Conservation (phyloP, 106 monocot genomes). For the Alisma plantagoaquatica region DNA sequence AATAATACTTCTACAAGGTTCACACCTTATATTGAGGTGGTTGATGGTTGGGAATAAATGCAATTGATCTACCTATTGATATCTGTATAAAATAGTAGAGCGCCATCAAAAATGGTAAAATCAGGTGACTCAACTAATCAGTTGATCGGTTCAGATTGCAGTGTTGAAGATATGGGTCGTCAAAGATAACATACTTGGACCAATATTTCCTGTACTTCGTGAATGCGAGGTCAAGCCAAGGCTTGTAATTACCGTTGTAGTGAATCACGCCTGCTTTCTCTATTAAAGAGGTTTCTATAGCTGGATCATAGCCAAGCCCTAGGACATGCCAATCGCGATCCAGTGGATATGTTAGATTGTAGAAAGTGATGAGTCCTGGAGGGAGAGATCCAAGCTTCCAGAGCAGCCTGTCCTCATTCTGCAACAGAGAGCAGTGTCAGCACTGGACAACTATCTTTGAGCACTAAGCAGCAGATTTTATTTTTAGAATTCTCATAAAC, state of each 20-base stretch:
- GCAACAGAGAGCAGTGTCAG: neutral
- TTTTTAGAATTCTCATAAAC: too few species aligned
- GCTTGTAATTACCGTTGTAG: constrained; percentile 70
- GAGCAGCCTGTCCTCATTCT: constrained; percentile 51
- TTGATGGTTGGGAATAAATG: too few species aligned
- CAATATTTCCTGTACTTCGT: constrained; percentile 43
- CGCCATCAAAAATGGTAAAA: too few species aligned
- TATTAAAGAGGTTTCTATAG: constrained; percentile 23
- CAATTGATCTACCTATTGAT: too few species aligned
- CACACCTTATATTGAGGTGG: too few species aligned
- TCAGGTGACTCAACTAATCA: too few species aligned
- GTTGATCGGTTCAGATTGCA: constrained; percentile 19
- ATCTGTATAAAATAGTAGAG: too few species aligned
- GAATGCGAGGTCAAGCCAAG: constrained; percentile 56
- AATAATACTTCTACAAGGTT: too few species aligned
- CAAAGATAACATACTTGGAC: constrained; percentile 24
- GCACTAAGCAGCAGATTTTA: too few species aligned
- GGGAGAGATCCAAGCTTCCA: constrained; percentile 70
- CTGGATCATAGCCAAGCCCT: constrained; percentile 62
- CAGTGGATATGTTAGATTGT: constrained; percentile 46
- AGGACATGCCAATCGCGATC: constrained; percentile 63
- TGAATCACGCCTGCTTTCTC: constrained; percentile 47
- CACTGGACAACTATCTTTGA: too few species aligned
- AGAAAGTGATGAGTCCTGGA: constrained; percentile 62
- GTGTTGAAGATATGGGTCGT: constrained; percentile 20